Base-by-base conservation (phyloP, 176 grass and related monocot species). In the bread wheat (Triticum aestivum) region DNA sequence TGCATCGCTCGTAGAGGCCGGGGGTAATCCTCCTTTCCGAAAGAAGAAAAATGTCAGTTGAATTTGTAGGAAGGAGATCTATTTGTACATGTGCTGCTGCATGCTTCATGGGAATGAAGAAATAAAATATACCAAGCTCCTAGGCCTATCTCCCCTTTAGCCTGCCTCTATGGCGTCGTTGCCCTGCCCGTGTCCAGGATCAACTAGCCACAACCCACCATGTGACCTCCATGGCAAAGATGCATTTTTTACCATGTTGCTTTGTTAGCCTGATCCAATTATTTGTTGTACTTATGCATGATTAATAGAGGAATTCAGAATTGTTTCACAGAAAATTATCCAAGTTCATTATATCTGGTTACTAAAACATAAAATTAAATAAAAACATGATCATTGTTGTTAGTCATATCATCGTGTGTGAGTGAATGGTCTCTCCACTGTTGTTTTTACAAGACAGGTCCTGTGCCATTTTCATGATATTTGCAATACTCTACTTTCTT, bases 211-310 rank as follows among this genome's bases (percentile, higher is more conserved):
- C 9, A 77, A 20, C 26, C 2, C 26, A 61, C 6, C 1, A 8
- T 63, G 59, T 84, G 33, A 74, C 24, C 33, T 66, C 24, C 73
- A 75, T 66, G 69, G 10, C 49, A 65, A 24, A 74, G 11, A 51
- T 29, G 42, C 67, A 65, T 64, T 73, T 23, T n/a, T 84, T 59
- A 59, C 56, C 56, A 59, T 59, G 56, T 59, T 21, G 56, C 56
- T 59, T 59, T 85, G 39, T 61, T 70, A 20, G 30, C 14, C 20
- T 35, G 69, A 76, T 75, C 20, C 35, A 69, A 11, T 81, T 81
- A 58, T 86, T 69, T 68, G 69, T 89, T 58, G 18, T 74, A 42
- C 18, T 84, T 54, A 11, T 33, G 58, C 41, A 63, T 74, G 23
- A 52, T 30, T 44, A 75, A 52, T 6, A 68, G 66, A 81, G 29